Evolutionary conservation across 2,329 filamentous ascomycete genomes (phyloP), one percentile per base, ranked within the genome.

Genomic region (Pseudocercospora cruenta): DNA sequence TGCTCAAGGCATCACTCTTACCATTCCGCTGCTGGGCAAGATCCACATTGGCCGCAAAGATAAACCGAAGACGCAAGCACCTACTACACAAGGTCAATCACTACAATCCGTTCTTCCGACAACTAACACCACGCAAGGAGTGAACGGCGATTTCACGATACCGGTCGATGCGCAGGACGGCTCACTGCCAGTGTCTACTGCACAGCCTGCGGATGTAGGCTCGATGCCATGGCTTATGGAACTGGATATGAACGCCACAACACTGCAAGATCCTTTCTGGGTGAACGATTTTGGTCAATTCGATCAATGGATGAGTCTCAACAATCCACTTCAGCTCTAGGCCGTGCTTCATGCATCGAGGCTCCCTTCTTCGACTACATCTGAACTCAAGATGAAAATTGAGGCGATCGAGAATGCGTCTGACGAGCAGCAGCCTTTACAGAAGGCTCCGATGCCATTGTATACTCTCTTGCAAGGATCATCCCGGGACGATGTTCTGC

Each of bases 11-110:
- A 24, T 71, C 5, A 67, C 68, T 4, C 33, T 71, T 3, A 65
- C 62, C 2, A 64, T 71, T 2, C 70, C 70, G 10, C 39, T 71
- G 26, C 63, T 71, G 7, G 70, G 70, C n/a, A 70, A 65, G 31
- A 63, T 71, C n/a, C 69, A 67, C 21, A 67, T 71, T 26, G 67
- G 69, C 7, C 61, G 64, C 26, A 39, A 69, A 49, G 43, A 63
- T 12, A 43, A 59, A 19, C 19, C 22, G 5, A 43, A 43, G n/a
- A 5, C 57, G n/a, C 57, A 33, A 19, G 16, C 9, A 31, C 12
- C 24, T 4, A 31, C 12, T 4, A 16, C 24, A n/a, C 51, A 55
- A 26, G 22, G 10, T n/a, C 51, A 55, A 28, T 9, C 16, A 55
- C 21, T 31, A 10, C 26, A 24, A 10, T n/a, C 22, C n/a, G 10